Evolutionary conservation across 2,329 filamentous ascomycete species (phyloP).

Genomic region (Colletotrichum lupini): DNA sequence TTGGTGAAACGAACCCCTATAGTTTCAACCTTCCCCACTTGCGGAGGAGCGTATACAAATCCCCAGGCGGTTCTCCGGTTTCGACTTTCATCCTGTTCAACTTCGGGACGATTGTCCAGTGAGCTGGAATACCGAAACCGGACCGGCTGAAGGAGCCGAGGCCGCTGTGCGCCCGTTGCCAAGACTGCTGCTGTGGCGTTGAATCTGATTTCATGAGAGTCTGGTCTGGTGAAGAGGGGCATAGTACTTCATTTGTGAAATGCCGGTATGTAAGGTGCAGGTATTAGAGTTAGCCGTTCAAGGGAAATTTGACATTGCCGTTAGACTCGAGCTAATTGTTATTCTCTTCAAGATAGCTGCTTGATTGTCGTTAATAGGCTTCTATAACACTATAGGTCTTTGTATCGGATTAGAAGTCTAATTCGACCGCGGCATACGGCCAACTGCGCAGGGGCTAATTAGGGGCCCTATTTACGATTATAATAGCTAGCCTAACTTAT

Average conservation of each 20-base stretch:
- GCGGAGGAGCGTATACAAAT: not conserved
- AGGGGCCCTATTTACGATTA: too few relatives aligned
- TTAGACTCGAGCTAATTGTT: not conserved
- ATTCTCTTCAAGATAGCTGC: not conserved
- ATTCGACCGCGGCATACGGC: too few relatives aligned
- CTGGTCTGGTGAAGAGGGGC: not conserved
- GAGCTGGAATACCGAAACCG: not conserved
- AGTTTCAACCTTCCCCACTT: not conserved
- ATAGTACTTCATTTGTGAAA: not conserved
- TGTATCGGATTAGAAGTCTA: too few relatives aligned
- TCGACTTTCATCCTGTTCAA: not conserved
- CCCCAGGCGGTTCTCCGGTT: constrained; percentile 3
- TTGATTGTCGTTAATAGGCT: not conserved
- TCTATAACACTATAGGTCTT: not conserved
- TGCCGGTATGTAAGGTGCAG: not conserved
- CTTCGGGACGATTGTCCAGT: not conserved
- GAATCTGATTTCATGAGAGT: not conserved
- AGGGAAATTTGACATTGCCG: not conserved
- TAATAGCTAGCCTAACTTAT: too few relatives aligned
- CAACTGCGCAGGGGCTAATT: too few relatives aligned
- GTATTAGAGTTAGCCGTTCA: not conserved
- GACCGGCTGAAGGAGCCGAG: not conserved
- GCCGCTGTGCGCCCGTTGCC: not conserved
- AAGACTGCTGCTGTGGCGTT: not conserved
- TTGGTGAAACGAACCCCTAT: not conserved